Base-by-base conservation (phyloP, 805 yeast species). In the Kodamaea sagamina region DNA sequence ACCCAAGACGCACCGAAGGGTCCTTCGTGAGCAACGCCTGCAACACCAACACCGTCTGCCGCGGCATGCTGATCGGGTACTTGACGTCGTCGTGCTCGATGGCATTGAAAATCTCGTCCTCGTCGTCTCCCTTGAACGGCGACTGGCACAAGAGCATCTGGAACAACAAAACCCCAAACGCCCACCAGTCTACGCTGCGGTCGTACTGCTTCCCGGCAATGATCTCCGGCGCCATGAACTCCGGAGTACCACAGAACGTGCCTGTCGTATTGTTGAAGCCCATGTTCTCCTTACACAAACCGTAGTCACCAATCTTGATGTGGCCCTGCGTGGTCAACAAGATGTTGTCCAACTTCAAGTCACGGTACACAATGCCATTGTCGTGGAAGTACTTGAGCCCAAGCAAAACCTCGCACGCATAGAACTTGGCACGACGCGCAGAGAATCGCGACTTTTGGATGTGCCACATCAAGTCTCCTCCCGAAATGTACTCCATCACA, bases 391-490 rank as follows among this genome's bases (percentile, higher is more conserved):
- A 88, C 61, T 92, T 86, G 61, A 93, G 74, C 0, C 95, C 98
- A 42, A 93, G 68, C 49, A 92, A 72, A 2, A 93, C 97, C 63
- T 93, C 99, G 29, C 97, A 95, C 1, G 99, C 98, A 63, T 93
- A 93, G 61, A 90, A 93, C 65, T 93, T 95, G 7, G 99, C 99
- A 53, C 97, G 78, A 52, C 86, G 81, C 12, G 90, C 84, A 1
- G 96, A 82, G 58, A 93, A 86, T 56, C 92, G 78, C 47, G 86
- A 86, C 58, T 89, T 88, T 66, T 93, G 99, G 56, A 93, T 95
- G 63, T 93, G 99, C 95, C 97, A 90, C 99, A 93, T 93, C 58
- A 93, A 77, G 69, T 93, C 99, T 63, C 99, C 99, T 46, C 99
- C 99, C 15, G 95, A 83, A 40, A 93, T 84, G 60, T 89, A 93